Evolutionary conservation across 305 asterid species (phyloP).

Genomic region (Fraxinus latifolia): DNA sequence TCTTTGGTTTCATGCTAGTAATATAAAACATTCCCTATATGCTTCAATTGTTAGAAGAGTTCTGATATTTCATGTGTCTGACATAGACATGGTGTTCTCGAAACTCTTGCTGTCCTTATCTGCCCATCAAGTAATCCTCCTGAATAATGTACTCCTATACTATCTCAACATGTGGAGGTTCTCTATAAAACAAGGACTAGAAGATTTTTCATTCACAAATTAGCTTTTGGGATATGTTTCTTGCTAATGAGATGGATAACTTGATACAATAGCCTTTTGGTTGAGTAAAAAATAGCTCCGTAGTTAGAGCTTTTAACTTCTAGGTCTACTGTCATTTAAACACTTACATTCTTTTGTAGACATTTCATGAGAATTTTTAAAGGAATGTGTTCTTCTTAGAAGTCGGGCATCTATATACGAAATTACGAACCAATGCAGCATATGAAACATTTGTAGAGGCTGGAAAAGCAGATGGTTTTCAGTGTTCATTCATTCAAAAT

Average conservation of each 20-base stretch:
- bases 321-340: neutral
- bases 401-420: neutral
- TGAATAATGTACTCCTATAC: neutral
- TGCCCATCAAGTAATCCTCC: neutral
- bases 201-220: neutral
- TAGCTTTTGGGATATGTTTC: neutral
- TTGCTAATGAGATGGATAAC: neutral
- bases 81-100: neutral
- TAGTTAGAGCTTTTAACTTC: neutral
- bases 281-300: neutral
- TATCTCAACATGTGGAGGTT: neutral
- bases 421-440: neutral
- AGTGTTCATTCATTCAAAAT: conserved; percentile 7
- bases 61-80: neutral
- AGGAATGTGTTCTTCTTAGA: neutral
- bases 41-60: neutral
- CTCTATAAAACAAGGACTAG: neutral
- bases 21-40: neutral
- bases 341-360: neutral
- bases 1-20: neutral
- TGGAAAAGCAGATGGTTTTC: neutral
- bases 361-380: conserved; percentile 1
- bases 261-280: neutral
- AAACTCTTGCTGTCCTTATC: neutral
- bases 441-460: neutral